phyloP scores from a whole-genome alignment of 805 yeast genomes.

The Suhomyces tanzawaensis region DNA sequence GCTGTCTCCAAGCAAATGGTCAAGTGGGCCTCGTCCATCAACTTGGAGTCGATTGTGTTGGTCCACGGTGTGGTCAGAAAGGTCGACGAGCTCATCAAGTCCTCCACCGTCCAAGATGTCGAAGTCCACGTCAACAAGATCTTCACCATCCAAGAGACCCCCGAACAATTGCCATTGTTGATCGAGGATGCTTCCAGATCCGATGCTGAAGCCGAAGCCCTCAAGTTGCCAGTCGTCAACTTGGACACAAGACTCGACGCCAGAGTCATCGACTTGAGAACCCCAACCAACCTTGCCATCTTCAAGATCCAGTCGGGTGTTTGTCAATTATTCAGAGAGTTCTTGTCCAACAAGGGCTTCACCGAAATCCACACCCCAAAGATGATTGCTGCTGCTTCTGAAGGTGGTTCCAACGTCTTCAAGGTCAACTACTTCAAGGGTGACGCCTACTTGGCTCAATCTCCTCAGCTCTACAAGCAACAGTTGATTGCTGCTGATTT shows the following conservation, averaged over 20 bases:
- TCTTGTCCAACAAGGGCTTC: slow-evolving; percentile 62
- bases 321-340: slow-evolving; percentile 85
- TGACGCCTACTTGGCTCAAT: slow-evolving; percentile 92
- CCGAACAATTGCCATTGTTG: slow-evolving; percentile 87
- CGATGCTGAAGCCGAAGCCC: slow-evolving; percentile 89
- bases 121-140: slow-evolving; percentile 79
- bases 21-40: slow-evolving; percentile 87
- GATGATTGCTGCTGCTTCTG: slow-evolving; percentile 91
- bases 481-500: slow-evolving; percentile 97
- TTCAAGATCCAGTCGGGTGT: slow-evolving; percentile 93
- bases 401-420: slow-evolving; percentile 97
- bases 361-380: slow-evolving; percentile 96
- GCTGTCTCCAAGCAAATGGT: slow-evolving; percentile 89
- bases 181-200: slow-evolving; percentile 96
- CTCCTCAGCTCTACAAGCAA: slow-evolving; percentile 97
- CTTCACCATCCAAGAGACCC: slow-evolving; percentile 79
- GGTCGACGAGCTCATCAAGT: slow-evolving; percentile 82
- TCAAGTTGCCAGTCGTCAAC: slow-evolving; percentile 89
- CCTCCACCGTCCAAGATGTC: slow-evolving; percentile 87
- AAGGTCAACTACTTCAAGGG: slow-evolving; percentile 91
- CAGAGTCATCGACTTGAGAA: slow-evolving; percentile 94
- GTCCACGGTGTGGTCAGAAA: slow-evolving; percentile 83
- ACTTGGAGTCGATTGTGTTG: slow-evolving; percentile 85
- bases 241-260: slow-evolving; percentile 94
- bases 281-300: slow-evolving; percentile 95